Base-by-base conservation (phyloP, 139 green algal species). In the Micromonas pusilla region DNA sequence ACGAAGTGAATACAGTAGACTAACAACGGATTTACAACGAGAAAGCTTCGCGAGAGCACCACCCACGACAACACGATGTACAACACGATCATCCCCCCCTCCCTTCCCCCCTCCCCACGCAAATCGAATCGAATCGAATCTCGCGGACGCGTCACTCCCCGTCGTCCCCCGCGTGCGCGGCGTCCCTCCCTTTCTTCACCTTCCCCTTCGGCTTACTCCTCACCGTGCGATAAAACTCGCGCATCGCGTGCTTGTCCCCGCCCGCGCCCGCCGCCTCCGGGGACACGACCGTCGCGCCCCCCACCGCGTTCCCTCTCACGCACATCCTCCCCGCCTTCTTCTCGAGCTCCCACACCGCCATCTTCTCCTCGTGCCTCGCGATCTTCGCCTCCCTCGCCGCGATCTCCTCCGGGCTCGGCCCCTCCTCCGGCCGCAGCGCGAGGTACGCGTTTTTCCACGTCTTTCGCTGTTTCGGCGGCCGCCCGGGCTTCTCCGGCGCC, bases 361-460 rank as follows among this genome's bases (percentile, higher is more conserved):
- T 30, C 25, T 75, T 75, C 21, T 21, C 37, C 30, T 62, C 5
- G 23, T 39, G 37, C 30, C 38, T 4, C 2, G 21, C 37, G n/a
- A 63, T 30, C 37, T 75, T 75, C 20, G 25, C 37, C 20, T 34
- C 1, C 37, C 68, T 38, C 30, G 25, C 3, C 1, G 21, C 37
- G 34, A 63, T 30, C 36, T 75, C 68, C 68, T 33, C 38, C 36
- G 37, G 37, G n/a, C n/a, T 64, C 25, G 68, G 68, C 25, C 68
- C 68, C 19, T 75, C 68, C 68, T 75, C 68, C 1, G 68, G 68
- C 37, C 30, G n/a, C 37, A 75, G 5, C 36, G 68, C 68, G 21
- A 75, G 30, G 30, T 75, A 75, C 36, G 68, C 68, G 21, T 60
- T 62, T 26, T 75, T 75, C 68, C 68, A 75, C 4, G 26, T 75